A percentile compares a stretch with the other conserved stretches of the same genome.
phyloP scores from a whole-genome alignment of 345 rosid genomes.

The Syzygium aromaticum region DNA sequence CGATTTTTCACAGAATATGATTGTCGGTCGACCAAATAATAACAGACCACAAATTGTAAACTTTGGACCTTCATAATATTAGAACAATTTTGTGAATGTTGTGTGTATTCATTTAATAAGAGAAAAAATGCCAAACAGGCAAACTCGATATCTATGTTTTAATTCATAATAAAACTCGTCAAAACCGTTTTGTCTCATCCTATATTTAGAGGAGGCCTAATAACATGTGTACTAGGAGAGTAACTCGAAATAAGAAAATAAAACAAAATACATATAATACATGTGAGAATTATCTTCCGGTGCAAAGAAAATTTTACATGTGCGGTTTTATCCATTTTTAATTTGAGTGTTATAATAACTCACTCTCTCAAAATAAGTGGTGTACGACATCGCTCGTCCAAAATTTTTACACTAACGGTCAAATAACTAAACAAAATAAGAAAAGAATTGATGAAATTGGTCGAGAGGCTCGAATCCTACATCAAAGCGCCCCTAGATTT shows the following conservation, averaged over 20 bases:
- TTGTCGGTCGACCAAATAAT: background rate
- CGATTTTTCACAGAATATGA: accelerated
- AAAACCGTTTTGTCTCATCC: background rate
- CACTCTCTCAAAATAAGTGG: background rate
- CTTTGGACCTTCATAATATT: background rate
- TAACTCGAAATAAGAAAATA: background rate
- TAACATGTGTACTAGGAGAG: background rate
- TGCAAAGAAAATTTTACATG: background rate
- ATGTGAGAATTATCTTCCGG: background rate
- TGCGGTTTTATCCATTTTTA: background rate
- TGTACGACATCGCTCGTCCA: background rate
- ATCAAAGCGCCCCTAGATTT: background rate
- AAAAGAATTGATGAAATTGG: background rate
- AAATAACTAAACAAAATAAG: background rate
- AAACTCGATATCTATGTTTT: background rate
- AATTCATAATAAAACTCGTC: background rate
- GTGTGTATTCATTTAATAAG: background rate
- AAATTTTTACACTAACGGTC: background rate
- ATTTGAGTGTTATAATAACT: background rate
- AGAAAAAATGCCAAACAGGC: background rate
- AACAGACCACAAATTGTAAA: background rate
- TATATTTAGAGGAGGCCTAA: background rate
- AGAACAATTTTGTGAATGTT: background rate
- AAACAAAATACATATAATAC: background rate
- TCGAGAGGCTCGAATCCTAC: background rate